phyloP scores from a whole-genome alignment of 73 alveolate genomes.

The Symbiodinium pilosum region DNA sequence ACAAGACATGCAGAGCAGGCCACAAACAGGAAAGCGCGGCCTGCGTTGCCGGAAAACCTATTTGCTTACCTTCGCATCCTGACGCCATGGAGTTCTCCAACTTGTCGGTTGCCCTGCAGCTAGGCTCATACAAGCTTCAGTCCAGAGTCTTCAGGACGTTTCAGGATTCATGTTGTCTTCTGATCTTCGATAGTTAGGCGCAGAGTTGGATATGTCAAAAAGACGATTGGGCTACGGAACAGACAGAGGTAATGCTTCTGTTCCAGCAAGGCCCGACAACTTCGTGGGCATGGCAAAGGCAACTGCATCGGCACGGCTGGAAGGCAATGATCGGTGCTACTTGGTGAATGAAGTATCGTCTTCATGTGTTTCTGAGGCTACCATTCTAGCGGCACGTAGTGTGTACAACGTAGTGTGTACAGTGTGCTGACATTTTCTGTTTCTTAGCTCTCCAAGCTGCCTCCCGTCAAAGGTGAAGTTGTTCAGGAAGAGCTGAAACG shows the following conservation, averaged over 20 bases:
- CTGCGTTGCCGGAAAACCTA: no score
- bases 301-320: conserved; percentile 40
- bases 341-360: no score
- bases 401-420: no score
- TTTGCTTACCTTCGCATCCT: no score
- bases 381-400: no score
- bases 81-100: conserved; percentile 39
- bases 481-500: conserved; percentile 61
- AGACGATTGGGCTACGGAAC: not conserved
- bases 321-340: conserved; percentile 63
- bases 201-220: not conserved
- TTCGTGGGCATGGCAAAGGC: conserved; percentile 54
- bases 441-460: no score
- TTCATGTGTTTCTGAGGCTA: no score
- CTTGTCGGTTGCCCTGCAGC: not conserved
- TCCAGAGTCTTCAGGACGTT: not conserved
- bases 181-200: not conserved
- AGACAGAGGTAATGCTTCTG: not conserved
- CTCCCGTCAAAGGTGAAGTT: conserved; percentile 33
- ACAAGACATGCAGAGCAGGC: no score
- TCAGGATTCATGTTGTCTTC: no score
- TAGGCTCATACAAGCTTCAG: not conserved
- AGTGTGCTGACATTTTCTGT: no score
- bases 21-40: no score
- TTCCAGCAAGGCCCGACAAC: not conserved